Evolutionary conservation across 2,329 filamentous ascomycete species (phyloP).

Genomic region (Microdochium paspali): DNA sequence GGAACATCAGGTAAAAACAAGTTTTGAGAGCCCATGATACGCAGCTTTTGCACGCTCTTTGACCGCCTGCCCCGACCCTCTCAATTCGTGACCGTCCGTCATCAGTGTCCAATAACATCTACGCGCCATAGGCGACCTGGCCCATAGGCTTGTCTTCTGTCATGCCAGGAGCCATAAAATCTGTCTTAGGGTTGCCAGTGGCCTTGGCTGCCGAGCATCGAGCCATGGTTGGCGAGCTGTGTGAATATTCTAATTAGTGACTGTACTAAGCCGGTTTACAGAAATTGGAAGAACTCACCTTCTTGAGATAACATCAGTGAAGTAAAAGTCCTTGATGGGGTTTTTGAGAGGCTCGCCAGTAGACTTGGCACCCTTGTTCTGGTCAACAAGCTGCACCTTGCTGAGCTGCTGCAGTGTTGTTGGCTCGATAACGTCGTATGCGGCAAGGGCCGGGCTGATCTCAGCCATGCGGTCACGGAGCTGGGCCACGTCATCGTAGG

Average conservation of each 20-base stretch:
- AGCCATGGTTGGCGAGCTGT: conserved; percentile 93
- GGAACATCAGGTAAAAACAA: neutral
- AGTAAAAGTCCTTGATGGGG: conserved; percentile 93
- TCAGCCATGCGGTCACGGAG: conserved; percentile 91
- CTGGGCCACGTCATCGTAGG: conserved; percentile 85
- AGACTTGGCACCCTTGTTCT: conserved; percentile 81
- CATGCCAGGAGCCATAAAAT: conserved; percentile 68
- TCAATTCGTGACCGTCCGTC: neutral
- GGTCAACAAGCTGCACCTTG: conserved; percentile 91
- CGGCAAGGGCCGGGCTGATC: conserved; percentile 80
- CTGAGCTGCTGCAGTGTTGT: conserved; percentile 64
- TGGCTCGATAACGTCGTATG: conserved; percentile 86
- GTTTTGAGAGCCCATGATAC: neutral
- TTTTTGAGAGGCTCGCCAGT: conserved; percentile 69
- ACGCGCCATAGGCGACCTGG: conserved; percentile 50
- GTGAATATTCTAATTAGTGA: too few relatives aligned
- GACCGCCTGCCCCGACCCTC: neutral
- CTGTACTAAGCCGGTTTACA: too few relatives aligned
- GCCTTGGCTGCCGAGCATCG: conserved; percentile 92
- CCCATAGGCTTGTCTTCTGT: conserved; percentile 53
- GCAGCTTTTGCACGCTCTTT: neutral
- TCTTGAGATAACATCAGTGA: conserved; percentile 93
- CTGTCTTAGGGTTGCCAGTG: conserved; percentile 66
- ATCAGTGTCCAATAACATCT: conserved; percentile 10
- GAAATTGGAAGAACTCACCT: too few relatives aligned